phyloP scores from a whole-genome alignment of 345 rosid genomes.

The Cochlearia excelsa region DNA sequence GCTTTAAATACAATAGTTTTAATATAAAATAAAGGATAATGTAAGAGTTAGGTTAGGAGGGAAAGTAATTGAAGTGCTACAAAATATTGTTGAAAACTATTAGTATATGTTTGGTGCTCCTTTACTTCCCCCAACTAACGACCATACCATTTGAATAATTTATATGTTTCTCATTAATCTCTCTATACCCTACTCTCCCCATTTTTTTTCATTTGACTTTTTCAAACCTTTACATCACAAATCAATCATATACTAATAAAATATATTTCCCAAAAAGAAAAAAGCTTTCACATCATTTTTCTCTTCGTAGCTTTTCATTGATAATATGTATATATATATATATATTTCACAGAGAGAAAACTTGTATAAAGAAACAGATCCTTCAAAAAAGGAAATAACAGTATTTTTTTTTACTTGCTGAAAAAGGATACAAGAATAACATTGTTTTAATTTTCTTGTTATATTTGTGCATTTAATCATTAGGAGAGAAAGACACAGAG shows the following conservation, averaged over 20 bases:
- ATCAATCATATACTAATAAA: neutral
- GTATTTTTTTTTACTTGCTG: slow-evolving; percentile 6
- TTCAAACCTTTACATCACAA: neutral
- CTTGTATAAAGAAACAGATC: too few species aligned
- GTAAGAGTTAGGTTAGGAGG: neutral
- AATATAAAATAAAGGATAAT: too few species aligned
- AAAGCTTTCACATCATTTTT: too few species aligned
- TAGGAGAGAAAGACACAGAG: neutral
- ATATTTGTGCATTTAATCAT: neutral
- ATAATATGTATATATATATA: too few species aligned
- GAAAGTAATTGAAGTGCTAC: slow-evolving; percentile 19
- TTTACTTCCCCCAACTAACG: slow-evolving; percentile 27
- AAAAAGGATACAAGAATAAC: neutral
- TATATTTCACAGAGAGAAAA: too few species aligned
- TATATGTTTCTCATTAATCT: slow-evolving; percentile 14
- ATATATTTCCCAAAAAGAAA: too few species aligned
- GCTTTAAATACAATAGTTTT: too few species aligned
- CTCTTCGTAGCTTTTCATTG: too few species aligned
- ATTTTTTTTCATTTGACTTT: neutral
- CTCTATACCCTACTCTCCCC: neutral
- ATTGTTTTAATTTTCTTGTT: slow-evolving; percentile 21
- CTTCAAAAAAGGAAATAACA: too few species aligned
- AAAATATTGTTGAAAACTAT: slow-evolving; percentile 24
- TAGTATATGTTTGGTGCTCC: slow-evolving; percentile 22
- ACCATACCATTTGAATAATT: neutral